Evolutionary conservation across 345 rosid genomes (phyloP).

Genomic region (Salix dunnii): DNA sequence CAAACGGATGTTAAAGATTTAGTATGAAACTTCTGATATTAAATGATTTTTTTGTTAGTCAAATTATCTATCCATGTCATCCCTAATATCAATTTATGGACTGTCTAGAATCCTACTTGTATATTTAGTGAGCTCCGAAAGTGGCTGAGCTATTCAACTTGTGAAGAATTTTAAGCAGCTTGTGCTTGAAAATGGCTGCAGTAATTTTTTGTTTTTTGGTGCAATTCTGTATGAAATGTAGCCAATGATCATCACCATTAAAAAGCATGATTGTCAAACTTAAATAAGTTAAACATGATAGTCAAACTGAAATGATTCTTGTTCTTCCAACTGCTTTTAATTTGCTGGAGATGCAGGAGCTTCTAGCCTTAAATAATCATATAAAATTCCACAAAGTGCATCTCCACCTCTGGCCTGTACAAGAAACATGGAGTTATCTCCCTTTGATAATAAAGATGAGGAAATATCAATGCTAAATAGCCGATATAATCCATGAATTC

Average conservation of each 20-base stretch:
- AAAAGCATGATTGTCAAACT: background rate
- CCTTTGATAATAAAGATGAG: slow-evolving; percentile 21
- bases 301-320: background rate
- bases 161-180: background rate
- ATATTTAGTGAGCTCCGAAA: background rate
- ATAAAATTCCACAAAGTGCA: slow-evolving; percentile 33
- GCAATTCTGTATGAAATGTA: background rate
- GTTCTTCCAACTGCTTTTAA: background rate
- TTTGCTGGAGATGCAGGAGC: slow-evolving; percentile 21
- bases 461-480: slow-evolving; percentile 23
- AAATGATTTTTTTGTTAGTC: background rate
- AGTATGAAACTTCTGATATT: slow-evolving; percentile 3
- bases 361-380: slow-evolving; percentile 38
- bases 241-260: background rate
- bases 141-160: too few species aligned
- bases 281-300: background rate
- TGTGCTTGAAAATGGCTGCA: background rate
- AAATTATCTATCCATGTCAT: background rate
- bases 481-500: slow-evolving; percentile 35
- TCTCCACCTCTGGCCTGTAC: slow-evolving; percentile 30
- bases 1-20: background rate
- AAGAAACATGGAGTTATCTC: slow-evolving; percentile 35
- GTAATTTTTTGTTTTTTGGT: background rate
- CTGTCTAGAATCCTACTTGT: background rate
- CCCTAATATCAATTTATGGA: background rate